Base-by-base conservation (phyloP, 202 grass and related monocot genomes). In the Dendrocalamus latiflorus region DNA sequence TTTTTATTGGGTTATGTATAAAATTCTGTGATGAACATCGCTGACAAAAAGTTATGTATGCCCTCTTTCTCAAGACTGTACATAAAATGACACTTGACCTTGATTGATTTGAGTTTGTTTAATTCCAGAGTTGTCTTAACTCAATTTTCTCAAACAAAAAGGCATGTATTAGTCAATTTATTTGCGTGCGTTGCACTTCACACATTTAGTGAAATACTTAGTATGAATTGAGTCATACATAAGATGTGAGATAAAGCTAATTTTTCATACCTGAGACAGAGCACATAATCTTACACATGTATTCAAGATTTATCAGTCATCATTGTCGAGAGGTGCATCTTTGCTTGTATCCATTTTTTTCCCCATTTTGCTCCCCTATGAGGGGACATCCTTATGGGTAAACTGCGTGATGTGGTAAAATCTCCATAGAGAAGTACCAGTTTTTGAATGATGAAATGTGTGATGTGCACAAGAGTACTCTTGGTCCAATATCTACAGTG, bases 61-160 rank as follows among this genome's bases (percentile, higher is more conserved):
- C 55, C 28, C 21, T 44, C n/a, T 70, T 70, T 82, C 22, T 62
- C 9, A 2, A 58, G 57, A 8, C 69, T 59, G 50, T 48, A 55
- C 20, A 49, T 17, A 63, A 42, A 30, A 30, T 60, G 21, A 41
- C 6, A 2, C 21, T 39, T 68, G 13, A 61, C 33, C 60, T 83
- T 64, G 15, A 36, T 84, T 53, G 13, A 64, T 45, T 82, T 71
- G 18, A 20, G 15, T 50, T n/a, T n/a, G n/a, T n/a, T 61, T 68
- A 36, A 51, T 8, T 1, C 17, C 50, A 42, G 37, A 28, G 14
- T 56, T 17, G 7, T 41, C 12, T n/a, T 56, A 60, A 88, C 28
- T 30, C 28, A 30, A 74, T 51, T 79, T 43, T 79, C 41, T 74
- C 39, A 53, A 81, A 75, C 6, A 66, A 58, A 49, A 88, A 79